Evolutionary conservation across 306 rosid species (phyloP).

Genomic region (Sesbania bispinosa): DNA sequence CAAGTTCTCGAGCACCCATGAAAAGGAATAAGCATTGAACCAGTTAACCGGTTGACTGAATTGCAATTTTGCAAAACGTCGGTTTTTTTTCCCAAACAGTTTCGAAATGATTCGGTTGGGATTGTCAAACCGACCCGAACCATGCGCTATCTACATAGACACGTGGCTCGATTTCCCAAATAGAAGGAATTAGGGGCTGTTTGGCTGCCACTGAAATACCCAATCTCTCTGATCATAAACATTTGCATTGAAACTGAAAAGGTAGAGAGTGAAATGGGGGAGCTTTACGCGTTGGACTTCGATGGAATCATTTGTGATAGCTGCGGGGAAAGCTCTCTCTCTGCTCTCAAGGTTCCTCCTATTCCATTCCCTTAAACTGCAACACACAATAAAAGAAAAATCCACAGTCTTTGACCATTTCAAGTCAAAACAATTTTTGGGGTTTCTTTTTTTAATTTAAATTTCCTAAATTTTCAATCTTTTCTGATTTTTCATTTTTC

Average conservation of each 20-base stretch:
- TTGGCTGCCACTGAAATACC: constrained; percentile 14
- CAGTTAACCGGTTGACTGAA: too few relatives aligned
- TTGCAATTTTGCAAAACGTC: too few relatives aligned
- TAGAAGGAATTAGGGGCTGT: background rate
- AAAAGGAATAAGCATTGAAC: too few relatives aligned
- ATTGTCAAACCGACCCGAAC: background rate
- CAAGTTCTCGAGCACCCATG: too few relatives aligned
- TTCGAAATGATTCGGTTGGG: too few relatives aligned
- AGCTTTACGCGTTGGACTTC: constrained; percentile 86
- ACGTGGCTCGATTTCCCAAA: background rate
- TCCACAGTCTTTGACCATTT: background rate
- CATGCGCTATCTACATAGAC: background rate
- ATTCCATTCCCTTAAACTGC: background rate
- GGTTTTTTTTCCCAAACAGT: too few relatives aligned
- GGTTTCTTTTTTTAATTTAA: background rate
- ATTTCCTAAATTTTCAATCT: background rate
- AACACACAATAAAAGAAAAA: background rate
- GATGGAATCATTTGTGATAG: constrained; percentile 91
- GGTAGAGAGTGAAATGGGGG: constrained; percentile 51
- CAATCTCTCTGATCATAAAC: background rate
- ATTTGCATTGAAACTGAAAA: constrained; percentile 5
- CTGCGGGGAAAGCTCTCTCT: constrained; percentile 91
- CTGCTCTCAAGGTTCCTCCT: constrained; percentile 69
- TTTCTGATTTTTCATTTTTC: background rate
- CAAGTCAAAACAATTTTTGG: background rate